phyloP scores from a whole-genome alignment of 345 rosid genomes.

The Bretschneidera sinensis region DNA sequence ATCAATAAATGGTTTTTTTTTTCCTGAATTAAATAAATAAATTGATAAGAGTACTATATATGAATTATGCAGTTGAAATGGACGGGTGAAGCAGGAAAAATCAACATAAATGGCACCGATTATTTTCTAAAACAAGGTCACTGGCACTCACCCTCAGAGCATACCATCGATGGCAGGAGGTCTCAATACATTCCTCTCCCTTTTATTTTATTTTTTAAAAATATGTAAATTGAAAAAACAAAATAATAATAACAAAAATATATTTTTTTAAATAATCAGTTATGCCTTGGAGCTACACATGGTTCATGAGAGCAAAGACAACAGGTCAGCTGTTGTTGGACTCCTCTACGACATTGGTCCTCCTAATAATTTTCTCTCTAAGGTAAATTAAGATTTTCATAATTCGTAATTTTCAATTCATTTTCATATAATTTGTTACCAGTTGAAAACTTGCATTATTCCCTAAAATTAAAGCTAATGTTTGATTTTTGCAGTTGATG shows the following conservation, averaged over 20 bases:
- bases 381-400: conserved; percentile 41
- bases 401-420: too few relatives aligned
- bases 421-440: too few relatives aligned
- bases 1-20: too few relatives aligned
- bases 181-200: neutral
- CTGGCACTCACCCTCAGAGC: conserved; percentile 89
- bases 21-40: too few relatives aligned
- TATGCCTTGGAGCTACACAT: conserved; percentile 59
- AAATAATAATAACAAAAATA: neutral
- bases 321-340: conserved; percentile 41
- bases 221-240: too few relatives aligned
- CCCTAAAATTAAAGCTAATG: neutral
- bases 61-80: conserved; percentile 42
- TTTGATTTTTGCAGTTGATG: conserved; percentile 23
- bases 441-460: neutral
- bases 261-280: neutral
- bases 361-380: conserved; percentile 49
- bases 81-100: conserved; percentile 41
- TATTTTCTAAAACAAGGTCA: conserved; percentile 61
- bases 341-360: conserved; percentile 44
- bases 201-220: too few relatives aligned
- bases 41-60: too few relatives aligned
- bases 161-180: conserved; percentile 65
- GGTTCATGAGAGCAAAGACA: conserved; percentile 49
- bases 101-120: conserved; percentile 38